phyloP scores from a whole-genome alignment of 371 early-diverging fungal genomes.

The Haplosporangium sp. region DNA sequence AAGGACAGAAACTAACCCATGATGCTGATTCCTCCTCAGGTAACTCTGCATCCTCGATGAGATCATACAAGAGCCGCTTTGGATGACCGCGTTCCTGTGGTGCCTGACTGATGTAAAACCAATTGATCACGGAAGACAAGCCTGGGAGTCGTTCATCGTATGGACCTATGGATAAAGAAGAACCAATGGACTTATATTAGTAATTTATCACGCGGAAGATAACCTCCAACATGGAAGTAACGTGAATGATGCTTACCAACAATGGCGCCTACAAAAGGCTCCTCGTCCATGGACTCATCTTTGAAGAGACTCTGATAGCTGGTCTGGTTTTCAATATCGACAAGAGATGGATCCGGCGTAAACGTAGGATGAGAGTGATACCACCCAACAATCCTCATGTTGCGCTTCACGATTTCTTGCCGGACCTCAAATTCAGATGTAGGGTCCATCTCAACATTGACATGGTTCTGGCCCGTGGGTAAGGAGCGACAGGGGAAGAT shows the following conservation, averaged over 20 bases:
- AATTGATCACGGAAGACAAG: conserved; percentile 82
- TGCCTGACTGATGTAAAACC: conserved; percentile 76
- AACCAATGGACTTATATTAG: not conserved
- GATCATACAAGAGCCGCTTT: conserved; percentile 73
- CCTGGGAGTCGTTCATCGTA: conserved; percentile 86
- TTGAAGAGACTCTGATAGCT: conserved; percentile 81
- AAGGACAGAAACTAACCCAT: conserved; percentile 57
- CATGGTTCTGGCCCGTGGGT: conserved; percentile 75
- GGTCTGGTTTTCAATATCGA: conserved; percentile 86
- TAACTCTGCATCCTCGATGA: conserved; percentile 61
- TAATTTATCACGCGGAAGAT: not conserved
- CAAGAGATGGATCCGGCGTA: conserved; percentile 76
- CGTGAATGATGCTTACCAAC: conserved; percentile 61
- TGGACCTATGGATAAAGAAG: conserved; percentile 62
- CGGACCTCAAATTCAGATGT: conserved; percentile 81
- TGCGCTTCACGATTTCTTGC: conserved; percentile 73
- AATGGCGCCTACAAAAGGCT: conserved; percentile 93
- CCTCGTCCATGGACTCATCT: conserved; percentile 60
- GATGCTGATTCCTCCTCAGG: conserved; percentile 62
- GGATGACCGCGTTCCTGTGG: conserved; percentile 63
- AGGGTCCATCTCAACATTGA: conserved; percentile 93
- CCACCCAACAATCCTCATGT: conserved; percentile 90
- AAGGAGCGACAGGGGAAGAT: conserved; percentile 83
- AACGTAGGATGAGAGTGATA: conserved; percentile 90
- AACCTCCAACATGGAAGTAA: not conserved